Base-by-base conservation (phyloP, 2,329 filamentous ascomycete species). In the Monilinia laxa region DNA sequence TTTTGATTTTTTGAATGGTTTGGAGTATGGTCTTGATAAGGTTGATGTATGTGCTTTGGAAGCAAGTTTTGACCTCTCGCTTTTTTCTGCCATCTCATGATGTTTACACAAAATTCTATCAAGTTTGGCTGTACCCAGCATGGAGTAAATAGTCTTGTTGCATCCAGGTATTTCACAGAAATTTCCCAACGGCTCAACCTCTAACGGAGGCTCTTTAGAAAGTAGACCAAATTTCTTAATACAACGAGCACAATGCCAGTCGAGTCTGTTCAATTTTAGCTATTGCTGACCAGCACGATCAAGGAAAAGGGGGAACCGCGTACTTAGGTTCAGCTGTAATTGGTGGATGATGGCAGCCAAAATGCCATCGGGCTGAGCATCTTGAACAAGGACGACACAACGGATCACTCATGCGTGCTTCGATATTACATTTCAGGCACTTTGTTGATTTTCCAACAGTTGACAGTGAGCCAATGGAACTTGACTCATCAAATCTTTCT, bases 331-430 rank as follows among this genome's bases (percentile, higher is more conserved):
- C 45, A 28, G 10, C 42, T 45, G 14, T 42, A 16, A 65, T 51
- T 14, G 57, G 28, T 58, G 62, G 55, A 20, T 65, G 65, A 51
- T 70, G 69, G 62, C 72, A 74, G 31, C 45, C 65, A 18, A 59
- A 54, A 57, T 75, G 73, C 62, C 65, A 74, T 42, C 59, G 42
- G 11, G 59, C 65, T 38, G 59, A 69, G 25, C 73, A 75, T 51
- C 57, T 64, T 4, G 52, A 47, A 64, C 74, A 75, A 40, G 38
- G 38, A 38, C 35, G 42, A 18, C 70, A 53, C 23, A 75, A 54
- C 12, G 67, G 68, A 16, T 68, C 71, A 9, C 63, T 59, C 38
- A 52, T 55, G 4, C 47, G 9, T 51, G 47, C 71, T 7, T 58
- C 55, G 6, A 66, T 53, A 28, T 69, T 68, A 62, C 74, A 75